Evolutionary conservation across 2,329 filamentous ascomycete species (phyloP).

Genomic region (Sphaceloma murrayae): DNA sequence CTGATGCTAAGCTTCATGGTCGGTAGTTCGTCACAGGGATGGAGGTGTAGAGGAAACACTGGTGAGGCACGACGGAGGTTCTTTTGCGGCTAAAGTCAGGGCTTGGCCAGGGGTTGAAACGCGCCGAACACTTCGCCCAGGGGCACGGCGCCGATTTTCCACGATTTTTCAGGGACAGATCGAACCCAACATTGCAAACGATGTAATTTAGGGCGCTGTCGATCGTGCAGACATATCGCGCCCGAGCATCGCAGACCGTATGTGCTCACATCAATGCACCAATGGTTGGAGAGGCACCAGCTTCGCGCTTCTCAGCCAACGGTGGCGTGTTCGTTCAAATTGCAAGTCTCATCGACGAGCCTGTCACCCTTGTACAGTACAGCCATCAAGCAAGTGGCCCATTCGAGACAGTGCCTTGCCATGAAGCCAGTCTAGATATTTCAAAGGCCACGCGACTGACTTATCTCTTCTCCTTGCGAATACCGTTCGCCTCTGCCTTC

Average conservation of each 20-base stretch:
- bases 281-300: too few relatives aligned
- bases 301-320: too few relatives aligned
- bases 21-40: constrained; percentile 11
- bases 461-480: not conserved
- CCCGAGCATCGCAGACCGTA: too few relatives aligned
- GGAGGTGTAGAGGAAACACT: constrained; percentile 10
- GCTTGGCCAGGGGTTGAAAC: not conserved
- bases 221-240: too few relatives aligned
- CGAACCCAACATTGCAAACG: not conserved
- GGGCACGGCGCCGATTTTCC: not conserved
- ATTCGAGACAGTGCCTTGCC: too few relatives aligned
- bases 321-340: too few relatives aligned
- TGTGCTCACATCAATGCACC: too few relatives aligned
- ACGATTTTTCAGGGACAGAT: constrained; percentile 4
- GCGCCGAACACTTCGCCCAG: not conserved
- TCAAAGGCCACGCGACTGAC: too few relatives aligned
- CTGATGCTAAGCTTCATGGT: constrained; percentile 7
- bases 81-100: constrained; percentile 5
- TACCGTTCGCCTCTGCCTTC: constrained; percentile 25
- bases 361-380: too few relatives aligned
- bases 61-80: constrained; percentile 6
- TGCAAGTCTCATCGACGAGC: too few relatives aligned
- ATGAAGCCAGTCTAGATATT: too few relatives aligned
- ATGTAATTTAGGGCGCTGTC: not conserved
- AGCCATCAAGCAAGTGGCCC: too few relatives aligned